Evolutionary conservation across 2,329 filamentous ascomycete genomes (phyloP).

Genomic region (Aureobasidium leucospermi): DNA sequence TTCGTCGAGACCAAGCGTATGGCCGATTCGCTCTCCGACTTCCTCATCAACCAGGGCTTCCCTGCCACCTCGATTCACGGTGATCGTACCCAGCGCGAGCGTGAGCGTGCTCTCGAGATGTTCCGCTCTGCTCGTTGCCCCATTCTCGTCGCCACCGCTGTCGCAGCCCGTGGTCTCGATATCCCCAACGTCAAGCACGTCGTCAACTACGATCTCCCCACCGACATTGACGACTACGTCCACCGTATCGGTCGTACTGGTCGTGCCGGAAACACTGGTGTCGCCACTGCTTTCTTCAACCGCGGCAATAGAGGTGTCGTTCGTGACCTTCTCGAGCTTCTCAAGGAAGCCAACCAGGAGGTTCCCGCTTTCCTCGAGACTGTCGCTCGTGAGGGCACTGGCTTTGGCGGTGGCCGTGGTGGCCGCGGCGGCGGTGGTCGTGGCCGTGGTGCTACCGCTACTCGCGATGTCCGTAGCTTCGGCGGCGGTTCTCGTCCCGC

Average conservation of each 20-base stretch:
- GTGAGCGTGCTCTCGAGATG: conserved; percentile 94
- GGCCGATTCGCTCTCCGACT: conserved; percentile 95
- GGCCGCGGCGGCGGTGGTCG: conserved; percentile 61
- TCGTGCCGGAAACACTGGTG: conserved; percentile 97
- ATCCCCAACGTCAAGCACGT: conserved; percentile 97
- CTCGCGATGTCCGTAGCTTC: conserved; percentile 73
- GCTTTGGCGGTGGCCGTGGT: conserved; percentile 63
- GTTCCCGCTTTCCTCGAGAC: conserved; percentile 90
- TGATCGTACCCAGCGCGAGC: conserved; percentile 96
- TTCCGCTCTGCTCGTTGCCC: conserved; percentile 95
- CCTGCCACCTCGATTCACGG: conserved; percentile 97
- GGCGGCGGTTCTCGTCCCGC: conserved; percentile 46
- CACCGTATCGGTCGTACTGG: conserved; percentile 99
- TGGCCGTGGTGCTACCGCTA: conserved; percentile 61
- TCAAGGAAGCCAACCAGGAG: conserved; percentile 98
- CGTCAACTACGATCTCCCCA: conserved; percentile 98
- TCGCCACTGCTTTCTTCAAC: conserved; percentile 99
- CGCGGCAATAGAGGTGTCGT: conserved; percentile 97
- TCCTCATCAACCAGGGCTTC: conserved; percentile 97
- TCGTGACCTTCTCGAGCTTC: conserved; percentile 88
- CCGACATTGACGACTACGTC: conserved; percentile 97
- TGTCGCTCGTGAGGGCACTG: conserved; percentile 87
- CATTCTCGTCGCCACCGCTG: conserved; percentile 92
- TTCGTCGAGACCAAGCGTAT: conserved; percentile 99
- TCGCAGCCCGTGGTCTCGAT: conserved; percentile 78